Evolutionary conservation across 2,329 filamentous ascomycete species (phyloP).

Genomic region (Cladophialophora exuberans): DNA sequence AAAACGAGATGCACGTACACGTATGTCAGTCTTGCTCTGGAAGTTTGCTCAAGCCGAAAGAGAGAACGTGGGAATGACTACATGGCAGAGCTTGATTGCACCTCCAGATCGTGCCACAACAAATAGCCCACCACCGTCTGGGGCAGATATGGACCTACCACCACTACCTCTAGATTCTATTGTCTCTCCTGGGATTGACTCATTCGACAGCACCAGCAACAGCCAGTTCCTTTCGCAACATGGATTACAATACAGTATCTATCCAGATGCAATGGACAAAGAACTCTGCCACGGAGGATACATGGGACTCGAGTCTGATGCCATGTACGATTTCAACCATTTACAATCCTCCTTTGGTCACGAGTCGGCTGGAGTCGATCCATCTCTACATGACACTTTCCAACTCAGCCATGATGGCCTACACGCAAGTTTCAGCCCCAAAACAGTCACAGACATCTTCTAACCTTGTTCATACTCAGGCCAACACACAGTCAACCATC

Average conservation of each 20-base stretch:
- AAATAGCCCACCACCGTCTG: constrained; percentile 41
- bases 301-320: constrained; percentile 14
- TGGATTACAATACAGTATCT: constrained; percentile 13
- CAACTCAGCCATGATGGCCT: constrained; percentile 1
- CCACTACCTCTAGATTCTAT: constrained; percentile 31
- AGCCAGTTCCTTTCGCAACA: constrained; percentile 18
- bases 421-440: background rate
- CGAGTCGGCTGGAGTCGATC: background rate
- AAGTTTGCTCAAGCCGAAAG: constrained; percentile 49
- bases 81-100: constrained; percentile 48
- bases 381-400: constrained; percentile 4
- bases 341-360: constrained; percentile 16
- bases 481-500: constrained; percentile 1
- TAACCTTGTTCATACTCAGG: constrained; percentile 10
- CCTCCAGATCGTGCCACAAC: constrained; percentile 40
- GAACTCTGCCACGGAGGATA: constrained; percentile 27
- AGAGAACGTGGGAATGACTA: constrained; percentile 47
- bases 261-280: constrained; percentile 15
- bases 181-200: constrained; percentile 21
- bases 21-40: constrained; percentile 51
- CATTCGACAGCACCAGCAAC: constrained; percentile 18
- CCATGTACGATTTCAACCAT: constrained; percentile 7
- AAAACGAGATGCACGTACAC: constrained; percentile 36
- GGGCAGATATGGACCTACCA: constrained; percentile 26
- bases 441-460: constrained; percentile 6